These are phyloP conservation scores for Rutidosis leptorrhynchoides DNA, from an alignment of 129 eudicot genomes.

Conservation along the genomic window DNA sequence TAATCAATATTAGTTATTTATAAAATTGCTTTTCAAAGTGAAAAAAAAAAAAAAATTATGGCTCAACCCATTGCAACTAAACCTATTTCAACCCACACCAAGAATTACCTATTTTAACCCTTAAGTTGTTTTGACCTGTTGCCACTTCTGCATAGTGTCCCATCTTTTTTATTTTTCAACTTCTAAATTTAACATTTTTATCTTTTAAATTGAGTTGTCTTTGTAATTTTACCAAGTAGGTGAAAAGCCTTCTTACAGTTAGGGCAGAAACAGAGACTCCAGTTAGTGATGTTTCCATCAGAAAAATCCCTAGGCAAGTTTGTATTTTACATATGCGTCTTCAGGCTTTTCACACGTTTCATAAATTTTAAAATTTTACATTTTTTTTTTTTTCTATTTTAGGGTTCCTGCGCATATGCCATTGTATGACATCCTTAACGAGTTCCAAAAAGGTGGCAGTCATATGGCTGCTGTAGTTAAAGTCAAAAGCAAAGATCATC, in stretches of 20 bases:
- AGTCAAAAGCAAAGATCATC: constrained; percentile 51
- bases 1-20: too few relatives aligned
- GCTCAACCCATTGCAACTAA: not conserved
- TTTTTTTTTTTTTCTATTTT: constrained; percentile 1
- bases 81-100: not conserved
- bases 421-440: constrained; percentile 87
- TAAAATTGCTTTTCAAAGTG: not conserved
- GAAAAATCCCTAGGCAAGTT: constrained; percentile 86
- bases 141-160: constrained; percentile 3
- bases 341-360: not conserved
- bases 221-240: constrained; percentile 43
- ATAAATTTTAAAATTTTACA: not conserved
- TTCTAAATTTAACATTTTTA: constrained; percentile 3
- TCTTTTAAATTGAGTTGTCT: constrained; percentile 1
- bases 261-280: constrained; percentile 99
- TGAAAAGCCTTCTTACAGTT: constrained; percentile 95
- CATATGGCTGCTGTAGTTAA: constrained; percentile 98
- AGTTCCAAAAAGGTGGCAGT: constrained; percentile 96
- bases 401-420: constrained; percentile 98
- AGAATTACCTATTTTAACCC: not conserved
- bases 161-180: not conserved
- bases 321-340: not conserved
- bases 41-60: not conserved
- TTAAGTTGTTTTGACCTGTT: not conserved
- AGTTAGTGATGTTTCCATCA: constrained; percentile 91